Percentiles rank a stretch among this genome's conserved stretches.
Conservation (phyloP, 164 flowering plant species). For the Dillenia turbinata region DNA sequence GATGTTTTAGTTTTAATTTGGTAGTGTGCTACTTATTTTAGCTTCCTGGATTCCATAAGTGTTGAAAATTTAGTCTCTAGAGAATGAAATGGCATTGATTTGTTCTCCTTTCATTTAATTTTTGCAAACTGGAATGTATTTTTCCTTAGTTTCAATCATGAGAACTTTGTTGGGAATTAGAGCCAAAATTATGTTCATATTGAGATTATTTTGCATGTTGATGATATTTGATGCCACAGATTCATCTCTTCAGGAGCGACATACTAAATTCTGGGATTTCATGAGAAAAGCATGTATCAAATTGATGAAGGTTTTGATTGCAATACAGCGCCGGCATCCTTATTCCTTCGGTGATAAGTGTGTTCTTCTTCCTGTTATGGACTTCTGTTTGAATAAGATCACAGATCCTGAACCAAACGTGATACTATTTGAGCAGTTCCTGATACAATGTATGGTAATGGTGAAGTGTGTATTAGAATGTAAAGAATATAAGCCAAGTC, state of each 20-base stretch:
- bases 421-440: conserved; percentile 57
- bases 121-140: too few relatives aligned
- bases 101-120: too few relatives aligned
- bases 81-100: too few relatives aligned
- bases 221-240: conserved; percentile 38
- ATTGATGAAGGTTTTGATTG: conserved; percentile 76
- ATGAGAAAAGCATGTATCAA: conserved; percentile 65
- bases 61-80: too few relatives aligned
- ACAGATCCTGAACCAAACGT: conserved; percentile 59
- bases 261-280: conserved; percentile 66
- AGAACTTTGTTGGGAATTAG: too few relatives aligned
- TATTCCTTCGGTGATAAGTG: conserved; percentile 83
- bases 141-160: too few relatives aligned
- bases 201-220: too few relatives aligned
- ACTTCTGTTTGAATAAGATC: conserved; percentile 77
- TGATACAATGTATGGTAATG: conserved; percentile 92
- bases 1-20: too few relatives aligned
- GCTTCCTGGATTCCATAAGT: too few relatives aligned
- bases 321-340: conserved; percentile 81
- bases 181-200: too few relatives aligned
- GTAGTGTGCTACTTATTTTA: too few relatives aligned
- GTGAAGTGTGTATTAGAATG: conserved; percentile 78
- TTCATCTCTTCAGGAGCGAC: conserved; percentile 53
- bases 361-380: conserved; percentile 70
- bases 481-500: conserved; percentile 78